phyloP scores from a whole-genome alignment of 345 rosid species.

The Triadica sebifera region DNA sequence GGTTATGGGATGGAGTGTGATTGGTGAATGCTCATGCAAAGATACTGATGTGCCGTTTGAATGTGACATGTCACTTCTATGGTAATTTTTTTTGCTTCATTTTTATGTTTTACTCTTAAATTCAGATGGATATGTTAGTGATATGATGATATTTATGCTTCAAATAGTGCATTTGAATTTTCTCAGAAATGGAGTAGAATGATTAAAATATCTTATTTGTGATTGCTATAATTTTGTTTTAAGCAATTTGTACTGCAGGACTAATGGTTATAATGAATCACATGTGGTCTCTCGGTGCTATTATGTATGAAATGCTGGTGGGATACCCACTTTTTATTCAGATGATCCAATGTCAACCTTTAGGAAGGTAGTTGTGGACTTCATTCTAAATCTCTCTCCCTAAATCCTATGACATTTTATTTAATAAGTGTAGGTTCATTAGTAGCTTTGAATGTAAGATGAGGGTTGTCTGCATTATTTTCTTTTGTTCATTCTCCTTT shows the following conservation, averaged over 20 bases:
- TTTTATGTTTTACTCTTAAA: neutral
- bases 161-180: neutral
- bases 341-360: constrained; percentile 97
- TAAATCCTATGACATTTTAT: neutral
- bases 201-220: neutral
- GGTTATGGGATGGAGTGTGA: constrained; percentile 99
- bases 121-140: neutral
- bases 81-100: neutral
- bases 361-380: constrained; percentile 67
- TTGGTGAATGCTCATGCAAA: constrained; percentile 53
- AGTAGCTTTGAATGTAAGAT: neutral
- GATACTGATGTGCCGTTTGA: neutral
- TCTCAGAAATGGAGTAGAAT: neutral
- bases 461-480: neutral
- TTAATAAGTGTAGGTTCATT: neutral
- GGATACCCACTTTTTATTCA: constrained; percentile 94
- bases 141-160: neutral
- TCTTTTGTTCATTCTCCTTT: neutral
- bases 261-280: constrained; percentile 26
- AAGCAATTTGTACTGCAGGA: constrained; percentile 10
- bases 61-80: neutral
- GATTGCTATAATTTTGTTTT: constrained; percentile 10
- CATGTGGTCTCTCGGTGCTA: constrained; percentile 99
- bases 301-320: constrained; percentile 94
- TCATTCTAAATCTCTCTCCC: neutral